Percentiles rank a stretch among this genome's conserved stretches.
phyloP scores from a whole-genome alignment of 2,329 filamentous ascomycete genomes.

The Juglanconis sp. region DNA sequence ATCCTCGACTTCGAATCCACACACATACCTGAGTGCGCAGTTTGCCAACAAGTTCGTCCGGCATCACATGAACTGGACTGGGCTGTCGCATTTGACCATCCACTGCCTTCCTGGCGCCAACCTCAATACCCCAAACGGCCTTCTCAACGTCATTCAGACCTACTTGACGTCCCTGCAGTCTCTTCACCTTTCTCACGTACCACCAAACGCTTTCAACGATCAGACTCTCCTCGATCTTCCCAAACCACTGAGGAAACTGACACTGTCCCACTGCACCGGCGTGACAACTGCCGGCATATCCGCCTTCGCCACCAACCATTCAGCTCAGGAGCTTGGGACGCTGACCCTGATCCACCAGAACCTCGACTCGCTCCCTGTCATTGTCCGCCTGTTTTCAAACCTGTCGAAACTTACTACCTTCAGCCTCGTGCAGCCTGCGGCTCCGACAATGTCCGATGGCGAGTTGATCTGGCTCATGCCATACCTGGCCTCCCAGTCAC shows the following conservation, averaged over 20 bases:
- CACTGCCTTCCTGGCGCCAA: constrained; percentile 57
- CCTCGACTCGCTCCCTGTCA: constrained; percentile 52
- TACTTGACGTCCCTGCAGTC: constrained; percentile 53
- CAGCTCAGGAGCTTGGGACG: constrained; percentile 42
- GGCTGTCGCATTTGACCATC: constrained; percentile 54
- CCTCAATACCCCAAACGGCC: constrained; percentile 44
- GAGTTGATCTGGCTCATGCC: constrained; percentile 62
- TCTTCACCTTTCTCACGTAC: constrained; percentile 57
- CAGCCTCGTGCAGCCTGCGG: constrained; percentile 51
- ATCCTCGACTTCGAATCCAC: constrained; percentile 26
- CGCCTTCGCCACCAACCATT: constrained; percentile 49
- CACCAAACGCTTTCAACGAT: constrained; percentile 56
- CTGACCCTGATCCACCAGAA: constrained; percentile 56
- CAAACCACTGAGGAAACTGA: constrained; percentile 46
- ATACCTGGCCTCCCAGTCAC: constrained; percentile 54
- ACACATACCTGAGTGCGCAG: constrained; percentile 35
- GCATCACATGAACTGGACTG: constrained; percentile 52
- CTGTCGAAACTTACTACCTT: constrained; percentile 48
- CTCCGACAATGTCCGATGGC: constrained; percentile 53
- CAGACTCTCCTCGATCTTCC: constrained; percentile 53
- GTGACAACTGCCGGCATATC: constrained; percentile 56
- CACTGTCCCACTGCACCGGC: constrained; percentile 53
- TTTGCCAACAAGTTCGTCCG: constrained; percentile 31
- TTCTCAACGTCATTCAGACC: constrained; percentile 49
- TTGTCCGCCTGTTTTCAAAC: constrained; percentile 59